Evolutionary conservation across 805 yeast genomes (phyloP).

Genomic region (Zygosaccharomyces bailii): DNA sequence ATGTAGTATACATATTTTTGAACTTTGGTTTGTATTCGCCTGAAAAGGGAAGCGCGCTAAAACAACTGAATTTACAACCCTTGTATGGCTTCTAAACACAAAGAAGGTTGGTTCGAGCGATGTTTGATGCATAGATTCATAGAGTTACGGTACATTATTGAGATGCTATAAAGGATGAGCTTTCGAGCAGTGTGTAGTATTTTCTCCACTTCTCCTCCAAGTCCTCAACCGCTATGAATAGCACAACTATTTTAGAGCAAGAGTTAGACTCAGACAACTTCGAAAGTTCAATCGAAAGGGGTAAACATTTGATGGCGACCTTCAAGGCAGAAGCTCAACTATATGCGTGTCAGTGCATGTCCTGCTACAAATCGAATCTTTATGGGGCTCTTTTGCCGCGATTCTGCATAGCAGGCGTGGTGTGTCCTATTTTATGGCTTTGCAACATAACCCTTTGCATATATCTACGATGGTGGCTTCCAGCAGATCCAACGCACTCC

Average conservation of each 20-base stretch:
- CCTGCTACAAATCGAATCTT: conserved; percentile 18
- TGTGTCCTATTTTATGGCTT: conserved; percentile 27
- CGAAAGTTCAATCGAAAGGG: conserved; percentile 1
- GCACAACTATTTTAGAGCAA: neutral
- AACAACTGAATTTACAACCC: neutral
- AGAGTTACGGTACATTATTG: no score
- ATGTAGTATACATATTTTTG: conserved; percentile 5
- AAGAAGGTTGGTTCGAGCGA: neutral
- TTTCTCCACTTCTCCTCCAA: neutral
- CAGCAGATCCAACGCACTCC: conserved; percentile 25
- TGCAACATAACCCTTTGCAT: conserved; percentile 17
- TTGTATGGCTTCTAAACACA: neutral
- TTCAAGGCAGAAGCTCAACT: conserved; percentile 14
- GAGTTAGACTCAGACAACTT: neutral
- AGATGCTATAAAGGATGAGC: neutral
- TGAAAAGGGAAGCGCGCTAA: conserved; percentile 8
- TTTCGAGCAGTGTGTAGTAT: no score
- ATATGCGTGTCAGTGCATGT: conserved; percentile 25
- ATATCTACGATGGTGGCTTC: conserved; percentile 21
- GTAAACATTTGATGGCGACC: conserved; percentile 17
- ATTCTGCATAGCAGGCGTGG: conserved; percentile 24
- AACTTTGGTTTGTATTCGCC: conserved; percentile 7
- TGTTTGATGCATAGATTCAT: no score
- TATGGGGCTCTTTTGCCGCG: conserved; percentile 10
- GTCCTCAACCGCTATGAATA: neutral